Evolutionary conservation across 257 asterid genomes (phyloP).

Genomic region (Salvia miltiorrhiza): DNA sequence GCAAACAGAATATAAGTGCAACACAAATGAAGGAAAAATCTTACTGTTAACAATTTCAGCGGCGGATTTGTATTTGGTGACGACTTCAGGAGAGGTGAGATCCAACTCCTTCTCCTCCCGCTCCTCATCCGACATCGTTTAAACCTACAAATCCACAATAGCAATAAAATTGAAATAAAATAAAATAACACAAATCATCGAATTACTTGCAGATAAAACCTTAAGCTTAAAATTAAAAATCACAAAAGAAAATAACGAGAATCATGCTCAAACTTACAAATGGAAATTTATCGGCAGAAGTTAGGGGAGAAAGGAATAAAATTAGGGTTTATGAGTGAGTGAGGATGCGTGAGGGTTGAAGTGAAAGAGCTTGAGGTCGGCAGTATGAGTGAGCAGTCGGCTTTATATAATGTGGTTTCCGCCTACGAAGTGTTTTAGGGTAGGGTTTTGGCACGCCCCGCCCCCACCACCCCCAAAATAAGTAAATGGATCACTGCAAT

Average conservation of each 20-base stretch:
- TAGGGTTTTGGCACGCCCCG: slow-evolving; percentile 33
- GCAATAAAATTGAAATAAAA: not conserved
- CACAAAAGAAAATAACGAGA: not conserved
- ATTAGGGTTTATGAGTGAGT: slow-evolving; percentile 30
- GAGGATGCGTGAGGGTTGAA: not conserved
- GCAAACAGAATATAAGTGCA: not conserved
- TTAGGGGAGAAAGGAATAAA: not conserved
- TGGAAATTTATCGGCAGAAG: not conserved
- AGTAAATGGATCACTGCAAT: not conserved
- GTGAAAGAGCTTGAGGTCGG: slow-evolving; percentile 35
- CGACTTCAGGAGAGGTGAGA: slow-evolving; percentile 84
- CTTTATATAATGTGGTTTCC: slow-evolving; percentile 28
- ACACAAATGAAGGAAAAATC: not conserved
- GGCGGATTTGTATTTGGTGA: slow-evolving; percentile 79
- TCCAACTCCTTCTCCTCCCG: slow-evolving; percentile 89
- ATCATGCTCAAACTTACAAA: slow-evolving; percentile 14
- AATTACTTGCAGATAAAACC: not conserved
- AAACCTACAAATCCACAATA: slow-evolving; percentile 32
- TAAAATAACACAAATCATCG: not conserved
- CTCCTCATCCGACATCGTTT: slow-evolving; percentile 79
- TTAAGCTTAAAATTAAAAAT: not conserved
- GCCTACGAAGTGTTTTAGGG: slow-evolving; percentile 9
- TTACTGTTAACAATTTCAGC: slow-evolving; percentile 84
- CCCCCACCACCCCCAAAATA: not conserved
- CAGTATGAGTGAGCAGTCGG: slow-evolving; percentile 13